Conservation (phyloP, 495 filamentous ascomycete genomes). For the Aspergillus avenaceus region DNA sequence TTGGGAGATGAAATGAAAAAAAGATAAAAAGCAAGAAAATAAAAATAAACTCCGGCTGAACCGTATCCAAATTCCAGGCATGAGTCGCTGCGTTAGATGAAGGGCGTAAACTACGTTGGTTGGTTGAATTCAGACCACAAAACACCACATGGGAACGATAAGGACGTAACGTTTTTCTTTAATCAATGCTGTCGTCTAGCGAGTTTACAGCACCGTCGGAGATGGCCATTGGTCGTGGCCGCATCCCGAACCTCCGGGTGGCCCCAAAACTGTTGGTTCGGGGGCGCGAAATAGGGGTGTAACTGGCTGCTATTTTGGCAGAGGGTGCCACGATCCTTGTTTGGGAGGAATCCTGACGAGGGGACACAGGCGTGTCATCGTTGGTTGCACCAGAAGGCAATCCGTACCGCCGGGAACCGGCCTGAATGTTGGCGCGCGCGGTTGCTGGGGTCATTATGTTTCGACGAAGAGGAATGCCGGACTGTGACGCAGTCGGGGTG, state of each 20-base stretch:
- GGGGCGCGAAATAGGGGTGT: slow-evolving; percentile 39
- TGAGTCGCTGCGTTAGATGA: slow-evolving; percentile 32
- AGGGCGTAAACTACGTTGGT: slow-evolving; percentile 16
- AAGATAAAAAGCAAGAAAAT: slow-evolving; percentile 3
- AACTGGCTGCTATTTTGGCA: slow-evolving; percentile 36
- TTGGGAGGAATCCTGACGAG: slow-evolving; percentile 25
- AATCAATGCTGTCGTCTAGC: slow-evolving; percentile 37
- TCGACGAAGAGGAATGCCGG: slow-evolving; percentile 39
- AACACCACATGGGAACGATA: slow-evolving; percentile 1
- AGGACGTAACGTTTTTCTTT: not conserved
- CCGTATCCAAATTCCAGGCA: slow-evolving; percentile 17
- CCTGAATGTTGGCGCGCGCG: slow-evolving; percentile 40
- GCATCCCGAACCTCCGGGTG: slow-evolving; percentile 31
- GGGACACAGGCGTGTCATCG: slow-evolving; percentile 12
- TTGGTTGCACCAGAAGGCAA: slow-evolving; percentile 16
- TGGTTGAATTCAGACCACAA: slow-evolving; percentile 4
- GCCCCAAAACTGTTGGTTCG: slow-evolving; percentile 39
- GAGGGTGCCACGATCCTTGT: slow-evolving; percentile 37
- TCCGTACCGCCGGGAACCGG: slow-evolving; percentile 45
- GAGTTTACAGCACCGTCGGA: slow-evolving; percentile 25
- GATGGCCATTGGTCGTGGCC: slow-evolving; percentile 29
- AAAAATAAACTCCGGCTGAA: slow-evolving; percentile 31
- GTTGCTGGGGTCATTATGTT: slow-evolving; percentile 43
- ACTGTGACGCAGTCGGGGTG: slow-evolving; percentile 39
- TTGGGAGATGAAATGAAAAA: slow-evolving; percentile 2